Percentiles rank a stretch among this genome's conserved stretches.
Evolutionary conservation across 352 stramenopile genomes (phyloP).

Genomic region (Blastocystis sp.): DNA sequence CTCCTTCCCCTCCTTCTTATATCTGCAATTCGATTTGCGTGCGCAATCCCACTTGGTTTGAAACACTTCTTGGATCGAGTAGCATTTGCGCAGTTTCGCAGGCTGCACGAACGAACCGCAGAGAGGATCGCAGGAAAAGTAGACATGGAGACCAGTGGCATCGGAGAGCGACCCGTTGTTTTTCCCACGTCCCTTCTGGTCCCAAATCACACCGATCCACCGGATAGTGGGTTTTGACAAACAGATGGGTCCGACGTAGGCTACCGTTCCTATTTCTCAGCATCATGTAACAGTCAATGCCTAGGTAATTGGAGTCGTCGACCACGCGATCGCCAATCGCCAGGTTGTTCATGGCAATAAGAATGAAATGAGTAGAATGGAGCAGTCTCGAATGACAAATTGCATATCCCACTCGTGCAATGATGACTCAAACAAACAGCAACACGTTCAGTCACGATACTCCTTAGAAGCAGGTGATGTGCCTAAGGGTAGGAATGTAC

Average conservation of each 20-base stretch:
- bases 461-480: conserved; percentile 45
- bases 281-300: not conserved
- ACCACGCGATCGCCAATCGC: conserved; percentile 3
- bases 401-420: too few species aligned
- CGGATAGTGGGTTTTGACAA: conserved; percentile 3
- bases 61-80: not conserved
- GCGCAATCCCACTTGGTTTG: not conserved
- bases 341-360: not conserved
- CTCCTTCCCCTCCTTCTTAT: conserved; percentile 39
- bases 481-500: conserved; percentile 19
- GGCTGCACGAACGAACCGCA: conserved; percentile 11
- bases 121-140: not conserved
- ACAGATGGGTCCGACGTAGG: conserved; percentile 37
- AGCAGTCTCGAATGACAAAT: too few species aligned
- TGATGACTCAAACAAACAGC: not conserved
- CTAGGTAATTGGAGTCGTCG: not conserved
- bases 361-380: not conserved
- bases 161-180: conserved; percentile 24
- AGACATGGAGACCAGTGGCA: not conserved
- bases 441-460: not conserved
- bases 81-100: not conserved
- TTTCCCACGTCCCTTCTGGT: not conserved
- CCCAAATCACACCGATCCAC: conserved; percentile 29
- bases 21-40: not conserved
- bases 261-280: not conserved